These are phyloP conservation scores for Neurospora pannonica DNA, from an alignment of 495 filamentous ascomycete species.

Conservation along the genomic window DNA sequence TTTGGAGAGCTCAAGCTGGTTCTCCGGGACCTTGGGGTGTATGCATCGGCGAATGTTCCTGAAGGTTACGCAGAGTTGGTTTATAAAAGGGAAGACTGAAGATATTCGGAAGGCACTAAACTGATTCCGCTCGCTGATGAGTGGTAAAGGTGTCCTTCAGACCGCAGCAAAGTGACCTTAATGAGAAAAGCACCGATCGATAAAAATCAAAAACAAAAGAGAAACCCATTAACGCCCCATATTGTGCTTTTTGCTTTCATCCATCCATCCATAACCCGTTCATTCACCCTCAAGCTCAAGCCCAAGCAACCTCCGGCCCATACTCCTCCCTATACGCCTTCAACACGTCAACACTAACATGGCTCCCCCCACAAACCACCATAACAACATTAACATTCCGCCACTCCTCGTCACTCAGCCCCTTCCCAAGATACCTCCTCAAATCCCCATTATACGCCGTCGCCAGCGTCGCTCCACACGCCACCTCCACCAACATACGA, in stretches of 20 bases:
- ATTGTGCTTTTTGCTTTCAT: background rate
- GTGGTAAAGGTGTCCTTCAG: background rate
- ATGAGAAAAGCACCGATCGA: background rate
- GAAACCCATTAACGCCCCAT: background rate
- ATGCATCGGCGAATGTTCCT: background rate
- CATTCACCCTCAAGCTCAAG: background rate
- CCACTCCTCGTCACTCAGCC: slow-evolving; percentile 41
- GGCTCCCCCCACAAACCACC: slow-evolving; percentile 77
- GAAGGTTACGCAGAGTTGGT: slow-evolving; percentile 18
- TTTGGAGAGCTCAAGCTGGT: slow-evolving; percentile 41
- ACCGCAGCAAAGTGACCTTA: background rate
- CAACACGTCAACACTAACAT: slow-evolving; percentile 60
- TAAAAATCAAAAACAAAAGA: background rate
- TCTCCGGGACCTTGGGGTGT: slow-evolving; percentile 16
- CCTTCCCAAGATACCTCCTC: slow-evolving; percentile 49
- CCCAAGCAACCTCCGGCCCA: slow-evolving; percentile 7
- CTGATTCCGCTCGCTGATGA: background rate
- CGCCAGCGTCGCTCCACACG: slow-evolving; percentile 73
- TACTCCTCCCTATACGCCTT: slow-evolving; percentile 51
- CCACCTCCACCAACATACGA: slow-evolving; percentile 69
- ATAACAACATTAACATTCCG: slow-evolving; percentile 65
- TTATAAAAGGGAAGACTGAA: slow-evolving; percentile 8
- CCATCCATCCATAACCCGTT: background rate
- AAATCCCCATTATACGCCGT: slow-evolving; percentile 56
- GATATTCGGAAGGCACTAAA: background rate